These are phyloP conservation scores for Erodium chrysanthum DNA, from an alignment of 441 rosid genomes.

Conservation along the genomic window DNA sequence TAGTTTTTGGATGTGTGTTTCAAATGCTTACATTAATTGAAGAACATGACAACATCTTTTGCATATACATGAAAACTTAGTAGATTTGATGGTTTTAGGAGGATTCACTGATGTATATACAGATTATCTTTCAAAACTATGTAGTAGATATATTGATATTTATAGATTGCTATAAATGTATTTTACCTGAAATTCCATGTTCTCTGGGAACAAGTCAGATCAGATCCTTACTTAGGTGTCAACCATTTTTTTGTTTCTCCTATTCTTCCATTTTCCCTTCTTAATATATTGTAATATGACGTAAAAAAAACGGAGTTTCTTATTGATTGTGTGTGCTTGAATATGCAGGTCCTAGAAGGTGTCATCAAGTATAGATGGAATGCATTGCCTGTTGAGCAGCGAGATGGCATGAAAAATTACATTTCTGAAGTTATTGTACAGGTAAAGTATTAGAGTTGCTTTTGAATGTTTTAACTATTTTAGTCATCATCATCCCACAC, in stretches of 20 bases:
- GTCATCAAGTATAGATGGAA: slow-evolving; percentile 99
- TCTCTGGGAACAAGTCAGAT: neutral
- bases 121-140: neutral
- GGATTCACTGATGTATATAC: neutral
- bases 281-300: neutral
- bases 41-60: neutral
- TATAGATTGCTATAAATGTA: neutral
- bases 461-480: too few relatives aligned
- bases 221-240: neutral
- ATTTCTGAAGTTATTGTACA: slow-evolving; percentile 98
- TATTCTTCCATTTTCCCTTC: neutral
- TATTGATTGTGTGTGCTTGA: neutral
- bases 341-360: slow-evolving; percentile 83
- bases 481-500: too few relatives aligned
- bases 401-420: slow-evolving; percentile 99
- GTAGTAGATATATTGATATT: neutral
- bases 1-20: neutral
- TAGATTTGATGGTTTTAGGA: neutral
- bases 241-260: neutral
- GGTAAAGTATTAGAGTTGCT: slow-evolving; percentile 33
- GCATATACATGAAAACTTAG: neutral
- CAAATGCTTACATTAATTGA: neutral
- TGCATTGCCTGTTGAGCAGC: slow-evolving; percentile 90
- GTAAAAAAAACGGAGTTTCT: neutral
- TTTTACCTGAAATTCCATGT: neutral